Conservation (phyloP, 345 rosid genomes). For the Ceriops decandra region DNA sequence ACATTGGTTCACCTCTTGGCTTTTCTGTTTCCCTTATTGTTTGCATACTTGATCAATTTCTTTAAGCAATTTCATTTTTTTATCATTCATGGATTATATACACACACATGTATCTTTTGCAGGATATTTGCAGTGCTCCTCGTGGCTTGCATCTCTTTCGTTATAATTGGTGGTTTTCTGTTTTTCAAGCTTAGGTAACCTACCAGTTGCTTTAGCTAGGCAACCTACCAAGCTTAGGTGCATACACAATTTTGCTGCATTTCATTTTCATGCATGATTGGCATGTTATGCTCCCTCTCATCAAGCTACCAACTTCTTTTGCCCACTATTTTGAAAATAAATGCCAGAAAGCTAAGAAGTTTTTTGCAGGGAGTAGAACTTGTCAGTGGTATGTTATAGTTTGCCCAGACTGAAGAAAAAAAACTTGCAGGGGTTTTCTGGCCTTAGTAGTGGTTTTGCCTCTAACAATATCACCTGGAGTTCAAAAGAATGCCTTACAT, state of each 20-base stretch:
- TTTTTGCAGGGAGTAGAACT: no score
- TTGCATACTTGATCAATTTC: neutral
- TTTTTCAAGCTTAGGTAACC: slow-evolving; percentile 77
- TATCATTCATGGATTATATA: slow-evolving; percentile 15
- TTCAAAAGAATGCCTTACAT: neutral
- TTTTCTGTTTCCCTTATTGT: no score
- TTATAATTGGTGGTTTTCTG: slow-evolving; percentile 74
- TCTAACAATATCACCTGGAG: no score
- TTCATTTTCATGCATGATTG: neutral
- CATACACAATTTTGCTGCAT: slow-evolving; percentile 4
- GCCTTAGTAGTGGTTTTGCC: no score
- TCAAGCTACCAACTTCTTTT: no score
- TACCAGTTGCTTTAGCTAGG: slow-evolving; percentile 8
- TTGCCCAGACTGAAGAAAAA: neutral
- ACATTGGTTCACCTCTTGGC: no score
- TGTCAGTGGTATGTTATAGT: neutral
- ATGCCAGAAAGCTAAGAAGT: no score
- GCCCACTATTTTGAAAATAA: no score
- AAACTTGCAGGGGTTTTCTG: no score
- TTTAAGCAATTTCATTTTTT: slow-evolving; percentile 5
- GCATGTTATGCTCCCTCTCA: no score
- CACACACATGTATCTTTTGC: slow-evolving; percentile 10
- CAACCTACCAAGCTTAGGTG: neutral
- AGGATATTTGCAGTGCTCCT: slow-evolving; percentile 86
- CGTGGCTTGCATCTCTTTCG: slow-evolving; percentile 75